Percentiles rank a stretch among this genome's conserved stretches.
Evolutionary conservation across 1,284 basidiomycete genomes (phyloP).

Genomic region (Rhodotorula sp.): DNA sequence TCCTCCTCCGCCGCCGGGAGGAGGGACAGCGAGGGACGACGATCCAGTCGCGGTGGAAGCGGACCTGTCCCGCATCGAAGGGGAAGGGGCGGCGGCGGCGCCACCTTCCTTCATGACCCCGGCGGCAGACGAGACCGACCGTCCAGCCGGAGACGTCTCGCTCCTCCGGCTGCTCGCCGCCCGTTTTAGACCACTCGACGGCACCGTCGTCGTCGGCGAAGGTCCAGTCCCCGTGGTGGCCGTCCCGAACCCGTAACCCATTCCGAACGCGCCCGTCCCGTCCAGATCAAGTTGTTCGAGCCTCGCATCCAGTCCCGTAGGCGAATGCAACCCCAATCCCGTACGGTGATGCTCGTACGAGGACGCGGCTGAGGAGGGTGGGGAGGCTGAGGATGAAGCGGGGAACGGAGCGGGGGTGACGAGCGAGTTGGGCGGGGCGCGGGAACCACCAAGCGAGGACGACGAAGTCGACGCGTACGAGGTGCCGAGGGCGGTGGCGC

Average conservation of each 20-base stretch:
- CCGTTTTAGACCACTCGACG: neutral
- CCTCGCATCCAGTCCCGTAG: neutral
- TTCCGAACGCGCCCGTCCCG: neutral
- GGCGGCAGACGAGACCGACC: neutral
- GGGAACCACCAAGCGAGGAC: neutral
- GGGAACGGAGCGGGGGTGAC: neutral
- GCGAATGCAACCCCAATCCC: neutral
- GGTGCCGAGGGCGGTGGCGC: slow-evolving; percentile 7
- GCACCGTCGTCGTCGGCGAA: neutral
- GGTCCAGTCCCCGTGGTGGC: neutral
- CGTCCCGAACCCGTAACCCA: neutral
- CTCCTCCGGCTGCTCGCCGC: neutral
- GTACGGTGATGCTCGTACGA: neutral
- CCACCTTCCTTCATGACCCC: too few species aligned
- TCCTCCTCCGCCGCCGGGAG: neutral
- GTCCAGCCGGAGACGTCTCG: neutral
- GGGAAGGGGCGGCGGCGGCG: too few species aligned
- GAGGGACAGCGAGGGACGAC: neutral
- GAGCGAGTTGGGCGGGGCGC: slow-evolving; percentile 8
- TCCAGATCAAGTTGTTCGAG: neutral
- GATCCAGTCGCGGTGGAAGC: neutral
- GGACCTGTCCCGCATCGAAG: neutral
- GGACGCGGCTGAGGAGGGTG: neutral
- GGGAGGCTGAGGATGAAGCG: neutral
- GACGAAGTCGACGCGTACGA: slow-evolving; percentile 13